Conservation (phyloP, 2,329 filamentous ascomycete genomes). For the Xylaria sp. region DNA sequence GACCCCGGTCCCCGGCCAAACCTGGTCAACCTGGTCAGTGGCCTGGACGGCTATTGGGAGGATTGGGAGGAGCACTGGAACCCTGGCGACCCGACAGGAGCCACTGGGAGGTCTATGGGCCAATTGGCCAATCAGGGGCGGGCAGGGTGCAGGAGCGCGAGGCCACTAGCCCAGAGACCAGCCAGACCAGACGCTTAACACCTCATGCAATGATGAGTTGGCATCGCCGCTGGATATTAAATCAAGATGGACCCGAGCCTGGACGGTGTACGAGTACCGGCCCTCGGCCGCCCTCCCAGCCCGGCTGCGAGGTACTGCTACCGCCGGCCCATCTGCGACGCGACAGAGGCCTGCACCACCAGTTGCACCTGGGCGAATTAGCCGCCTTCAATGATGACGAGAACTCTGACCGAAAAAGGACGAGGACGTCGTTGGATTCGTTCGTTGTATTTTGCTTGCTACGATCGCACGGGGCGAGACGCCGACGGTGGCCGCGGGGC, state of each 20-base stretch:
- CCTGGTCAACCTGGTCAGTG: constrained; percentile 44
- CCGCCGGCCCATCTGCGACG: constrained; percentile 41
- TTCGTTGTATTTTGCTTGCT: constrained; percentile 26
- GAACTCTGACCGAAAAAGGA: constrained; percentile 42
- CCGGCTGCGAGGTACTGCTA: constrained; percentile 45
- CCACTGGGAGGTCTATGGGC: constrained; percentile 44
- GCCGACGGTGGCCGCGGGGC: constrained; percentile 34
- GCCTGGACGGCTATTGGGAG: constrained; percentile 46
- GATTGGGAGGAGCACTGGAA: constrained; percentile 42
- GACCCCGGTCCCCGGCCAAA: constrained; percentile 43
- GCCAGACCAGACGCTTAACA: constrained; percentile 55
- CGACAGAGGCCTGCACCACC: constrained; percentile 41
- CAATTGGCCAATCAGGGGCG: constrained; percentile 44
- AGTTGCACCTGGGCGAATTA: constrained; percentile 46
- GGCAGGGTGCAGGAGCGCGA: constrained; percentile 48
- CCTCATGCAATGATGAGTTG: constrained; percentile 82
- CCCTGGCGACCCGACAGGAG: constrained; percentile 49
- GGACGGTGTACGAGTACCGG: constrained; percentile 48
- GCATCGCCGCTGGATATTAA: constrained; percentile 72
- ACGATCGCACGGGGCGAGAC: constrained; percentile 38
- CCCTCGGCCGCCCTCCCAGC: constrained; percentile 36
- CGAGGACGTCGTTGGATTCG: constrained; percentile 41
- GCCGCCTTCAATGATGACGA: constrained; percentile 45
- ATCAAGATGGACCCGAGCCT: constrained; percentile 57
- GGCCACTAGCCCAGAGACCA: constrained; percentile 51